A percentile compares a stretch with the other conserved stretches of the same genome.
Evolutionary conservation across 176 grass and related monocot species (phyloP).

Genomic region (Triticum timopheevii): DNA sequence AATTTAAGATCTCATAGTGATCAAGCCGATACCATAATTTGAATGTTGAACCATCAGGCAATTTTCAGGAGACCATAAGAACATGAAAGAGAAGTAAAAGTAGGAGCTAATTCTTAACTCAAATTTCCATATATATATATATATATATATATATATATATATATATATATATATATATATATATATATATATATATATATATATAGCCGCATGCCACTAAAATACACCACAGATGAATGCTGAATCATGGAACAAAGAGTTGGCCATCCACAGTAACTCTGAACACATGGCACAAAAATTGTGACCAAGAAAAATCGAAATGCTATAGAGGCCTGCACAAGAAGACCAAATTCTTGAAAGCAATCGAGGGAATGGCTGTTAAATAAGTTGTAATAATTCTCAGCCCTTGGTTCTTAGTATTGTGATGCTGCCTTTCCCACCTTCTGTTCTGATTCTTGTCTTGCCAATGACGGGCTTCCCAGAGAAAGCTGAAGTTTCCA

Average conservation of each 20-base stretch:
- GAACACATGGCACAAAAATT: constrained; percentile 21
- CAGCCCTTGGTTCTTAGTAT: constrained; percentile 87
- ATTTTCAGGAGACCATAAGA: not conserved
- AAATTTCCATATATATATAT: constrained; percentile 32
- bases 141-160: too few species aligned
- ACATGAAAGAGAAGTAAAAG: not conserved
- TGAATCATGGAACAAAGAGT: constrained; percentile 34
- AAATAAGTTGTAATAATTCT: constrained; percentile 28
- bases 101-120: not conserved
- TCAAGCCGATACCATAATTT: not conserved
- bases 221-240: constrained; percentile 35
- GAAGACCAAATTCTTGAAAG: constrained; percentile 20
- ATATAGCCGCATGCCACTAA: constrained; percentile 29
- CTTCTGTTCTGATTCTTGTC: constrained; percentile 83
- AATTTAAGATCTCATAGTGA: not conserved
- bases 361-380: constrained; percentile 28
- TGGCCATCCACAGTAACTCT: constrained; percentile 26
- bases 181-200: too few species aligned
- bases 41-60: not conserved
- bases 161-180: too few species aligned
- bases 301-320: constrained; percentile 1
- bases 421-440: constrained; percentile 96
- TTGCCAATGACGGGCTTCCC: constrained; percentile 88
- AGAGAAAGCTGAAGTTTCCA: constrained; percentile 75
- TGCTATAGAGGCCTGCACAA: constrained; percentile 27